Conservation (phyloP, 441 rosid species). For the Arabidopsis lyrata region DNA sequence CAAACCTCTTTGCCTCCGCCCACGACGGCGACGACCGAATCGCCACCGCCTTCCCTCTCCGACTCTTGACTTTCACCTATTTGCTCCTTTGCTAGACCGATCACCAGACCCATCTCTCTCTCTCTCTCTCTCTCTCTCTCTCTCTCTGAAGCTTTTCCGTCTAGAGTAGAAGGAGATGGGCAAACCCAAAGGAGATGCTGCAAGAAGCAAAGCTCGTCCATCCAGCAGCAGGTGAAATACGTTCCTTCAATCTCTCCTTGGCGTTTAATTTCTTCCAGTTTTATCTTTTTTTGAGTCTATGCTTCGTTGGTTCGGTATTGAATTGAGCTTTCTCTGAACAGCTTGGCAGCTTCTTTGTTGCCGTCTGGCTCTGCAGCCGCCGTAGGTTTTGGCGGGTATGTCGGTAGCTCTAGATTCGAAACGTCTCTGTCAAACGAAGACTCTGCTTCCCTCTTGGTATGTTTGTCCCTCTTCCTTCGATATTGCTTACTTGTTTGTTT, state of each 20-base stretch:
- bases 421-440: constrained; percentile 62
- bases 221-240: constrained; percentile 88
- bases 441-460: constrained; percentile 58
- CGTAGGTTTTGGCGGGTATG: constrained; percentile 95
- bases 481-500: constrained; percentile 15
- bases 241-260: constrained; percentile 3
- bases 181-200: constrained; percentile 84
- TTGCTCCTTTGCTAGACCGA: constrained; percentile 12
- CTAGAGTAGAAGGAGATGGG: constrained; percentile 57
- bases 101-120: constrained; percentile 8
- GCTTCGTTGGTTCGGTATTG: constrained; percentile 21
- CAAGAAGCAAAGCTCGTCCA: constrained; percentile 88
- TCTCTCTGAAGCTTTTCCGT: constrained; percentile 15
- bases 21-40: constrained; percentile 36
- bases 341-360: constrained; percentile 88
- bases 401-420: constrained; percentile 85
- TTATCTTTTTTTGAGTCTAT: background rate
- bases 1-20: constrained; percentile 17
- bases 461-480: constrained; percentile 3
- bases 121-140: background rate
- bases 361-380: constrained; percentile 66
- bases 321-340: constrained; percentile 42
- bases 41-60: constrained; percentile 33
- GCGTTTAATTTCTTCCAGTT: background rate
- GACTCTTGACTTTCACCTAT: constrained; percentile 21